A percentile compares a stretch with the other conserved stretches of the same genome.
Evolutionary conservation across 179 eudicot species (phyloP).

Genomic region (Patellifolia procumbens): DNA sequence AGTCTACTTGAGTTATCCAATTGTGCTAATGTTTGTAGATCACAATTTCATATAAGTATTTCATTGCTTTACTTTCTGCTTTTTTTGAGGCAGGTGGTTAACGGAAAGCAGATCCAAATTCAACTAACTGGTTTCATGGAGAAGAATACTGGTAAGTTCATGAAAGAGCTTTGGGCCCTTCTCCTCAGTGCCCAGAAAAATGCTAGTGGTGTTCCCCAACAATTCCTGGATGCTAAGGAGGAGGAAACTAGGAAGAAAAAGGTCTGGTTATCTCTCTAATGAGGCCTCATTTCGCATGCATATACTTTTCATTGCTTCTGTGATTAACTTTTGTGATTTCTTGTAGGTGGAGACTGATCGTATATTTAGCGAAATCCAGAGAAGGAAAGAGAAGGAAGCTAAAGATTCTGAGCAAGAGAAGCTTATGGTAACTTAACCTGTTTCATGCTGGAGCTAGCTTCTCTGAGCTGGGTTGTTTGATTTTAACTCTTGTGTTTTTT

Average conservation of each 20-base stretch:
- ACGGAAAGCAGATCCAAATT: slow-evolving; percentile 90
- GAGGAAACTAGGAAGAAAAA: slow-evolving; percentile 89
- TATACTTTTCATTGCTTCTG: neutral
- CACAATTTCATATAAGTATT: neutral
- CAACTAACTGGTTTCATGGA: slow-evolving; percentile 97
- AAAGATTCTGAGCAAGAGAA: slow-evolving; percentile 57
- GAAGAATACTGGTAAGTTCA: slow-evolving; percentile 94
- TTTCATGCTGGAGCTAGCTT: slow-evolving; percentile 56
- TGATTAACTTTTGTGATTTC: neutral
- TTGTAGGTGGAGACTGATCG: slow-evolving; percentile 70
- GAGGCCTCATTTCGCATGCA: neutral
- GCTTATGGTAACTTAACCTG: slow-evolving; percentile 61
- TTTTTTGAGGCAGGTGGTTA: slow-evolving; percentile 60
- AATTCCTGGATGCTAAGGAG: slow-evolving; percentile 96
- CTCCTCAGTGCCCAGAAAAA: slow-evolving; percentile 96
- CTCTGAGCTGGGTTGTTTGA: slow-evolving; percentile 36
- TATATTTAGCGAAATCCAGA: slow-evolving; percentile 72
- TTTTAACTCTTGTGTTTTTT: slow-evolving; percentile 68
- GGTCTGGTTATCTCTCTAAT: slow-evolving; percentile 39
- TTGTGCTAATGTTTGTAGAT: neutral
- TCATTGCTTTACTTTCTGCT: neutral
- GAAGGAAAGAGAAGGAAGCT: slow-evolving; percentile 71
- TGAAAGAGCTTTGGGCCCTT: slow-evolving; percentile 96
- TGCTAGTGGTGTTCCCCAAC: slow-evolving; percentile 97
- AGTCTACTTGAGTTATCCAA: neutral